phyloP scores from a whole-genome alignment of 345 rosid genomes.

The Gossypium stocksii region DNA sequence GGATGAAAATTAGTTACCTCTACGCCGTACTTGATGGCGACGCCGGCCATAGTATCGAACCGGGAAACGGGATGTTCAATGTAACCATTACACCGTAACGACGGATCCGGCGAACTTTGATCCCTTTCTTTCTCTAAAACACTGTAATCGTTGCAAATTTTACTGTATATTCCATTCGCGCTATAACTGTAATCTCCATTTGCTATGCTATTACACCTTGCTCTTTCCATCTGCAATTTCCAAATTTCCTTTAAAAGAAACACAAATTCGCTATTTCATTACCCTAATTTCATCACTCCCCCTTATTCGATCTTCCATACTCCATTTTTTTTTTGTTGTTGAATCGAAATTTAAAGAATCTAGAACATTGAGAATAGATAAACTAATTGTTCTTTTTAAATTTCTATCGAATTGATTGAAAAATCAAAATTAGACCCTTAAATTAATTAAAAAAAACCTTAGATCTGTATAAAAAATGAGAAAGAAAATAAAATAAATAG shows the following conservation, averaged over 20 bases:
- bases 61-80: constrained; percentile 70
- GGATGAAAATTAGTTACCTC: constrained; percentile 41
- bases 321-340: not conserved
- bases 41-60: constrained; percentile 86
- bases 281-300: constrained; percentile 2
- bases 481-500: too few relatives aligned
- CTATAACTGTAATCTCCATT: constrained; percentile 22
- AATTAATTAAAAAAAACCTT: too few relatives aligned
- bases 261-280: not conserved
- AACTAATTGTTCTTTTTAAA: not conserved
- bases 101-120: constrained; percentile 33
- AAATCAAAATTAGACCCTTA: not conserved
- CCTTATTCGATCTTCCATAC: not conserved
- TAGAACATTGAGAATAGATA: not conserved
- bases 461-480: too few relatives aligned
- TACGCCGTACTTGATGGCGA: constrained; percentile 91
- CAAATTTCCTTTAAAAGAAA: not conserved
- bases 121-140: constrained; percentile 20
- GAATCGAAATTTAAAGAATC: not conserved
- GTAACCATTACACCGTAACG: constrained; percentile 28
- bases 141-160: constrained; percentile 22
- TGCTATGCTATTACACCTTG: constrained; percentile 22
- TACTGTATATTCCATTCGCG: not conserved
- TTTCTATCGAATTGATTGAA: not conserved
- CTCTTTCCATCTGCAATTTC: constrained; percentile 41